These are phyloP conservation scores for Sporothrix brunneoviolacea DNA, from an alignment of 2,329 filamentous ascomycete genomes.

Conservation along the genomic window DNA sequence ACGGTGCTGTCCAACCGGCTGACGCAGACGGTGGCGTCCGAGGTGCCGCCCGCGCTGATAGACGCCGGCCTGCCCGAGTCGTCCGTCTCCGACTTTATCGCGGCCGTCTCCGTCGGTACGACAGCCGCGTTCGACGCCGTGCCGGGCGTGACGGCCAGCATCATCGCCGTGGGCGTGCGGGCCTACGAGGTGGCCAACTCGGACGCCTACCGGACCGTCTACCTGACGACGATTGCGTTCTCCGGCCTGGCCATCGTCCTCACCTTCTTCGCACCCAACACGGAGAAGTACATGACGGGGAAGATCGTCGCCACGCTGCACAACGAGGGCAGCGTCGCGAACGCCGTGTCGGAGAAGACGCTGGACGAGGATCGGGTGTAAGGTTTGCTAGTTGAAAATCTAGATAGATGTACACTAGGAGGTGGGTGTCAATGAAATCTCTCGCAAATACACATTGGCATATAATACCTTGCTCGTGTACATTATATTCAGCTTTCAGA, in stretches of 20 bases:
- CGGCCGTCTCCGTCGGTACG: constrained; percentile 17
- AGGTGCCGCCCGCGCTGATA: constrained; percentile 24
- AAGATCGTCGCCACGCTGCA: constrained; percentile 16
- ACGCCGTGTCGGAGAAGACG: no score
- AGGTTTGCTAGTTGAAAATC: no score
- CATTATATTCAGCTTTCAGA: no score
- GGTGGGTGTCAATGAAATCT: no score
- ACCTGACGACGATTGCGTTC: constrained; percentile 24
- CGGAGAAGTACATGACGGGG: constrained; percentile 13
- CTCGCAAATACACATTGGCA: no score
- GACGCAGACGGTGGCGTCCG: constrained; percentile 19
- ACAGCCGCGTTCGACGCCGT: constrained; percentile 17
- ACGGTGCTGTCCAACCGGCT: constrained; percentile 25
- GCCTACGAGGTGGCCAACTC: constrained; percentile 25
- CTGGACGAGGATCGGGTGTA: no score
- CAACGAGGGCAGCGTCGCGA: background rate
- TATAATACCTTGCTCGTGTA: no score
- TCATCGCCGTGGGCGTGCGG: constrained; percentile 21
- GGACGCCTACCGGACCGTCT: constrained; percentile 27
- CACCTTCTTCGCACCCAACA: constrained; percentile 16
- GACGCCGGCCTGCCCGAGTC: constrained; percentile 24
- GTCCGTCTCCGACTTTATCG: constrained; percentile 24
- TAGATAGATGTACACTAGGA: no score
- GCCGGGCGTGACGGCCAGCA: constrained; percentile 23
- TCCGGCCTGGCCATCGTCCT: constrained; percentile 20